Conservation (phyloP, 2,329 filamentous ascomycete species). For the Stemphylium lycopersici region DNA sequence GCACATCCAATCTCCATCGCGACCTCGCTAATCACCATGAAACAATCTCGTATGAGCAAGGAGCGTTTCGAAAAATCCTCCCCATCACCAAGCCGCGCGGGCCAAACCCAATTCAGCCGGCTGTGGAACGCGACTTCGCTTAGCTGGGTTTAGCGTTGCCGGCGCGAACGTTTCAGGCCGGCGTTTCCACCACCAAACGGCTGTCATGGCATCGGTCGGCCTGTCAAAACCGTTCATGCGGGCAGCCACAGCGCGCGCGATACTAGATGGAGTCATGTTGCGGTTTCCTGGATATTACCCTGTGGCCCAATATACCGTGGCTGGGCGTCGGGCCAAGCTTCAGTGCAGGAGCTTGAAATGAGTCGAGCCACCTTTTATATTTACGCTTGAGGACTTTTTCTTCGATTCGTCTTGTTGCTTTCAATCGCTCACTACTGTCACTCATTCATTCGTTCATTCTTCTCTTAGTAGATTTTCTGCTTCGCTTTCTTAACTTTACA, state of each 20-base stretch:
- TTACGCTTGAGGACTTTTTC: background rate
- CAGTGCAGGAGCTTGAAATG: slow-evolving; percentile 7
- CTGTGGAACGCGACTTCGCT: background rate
- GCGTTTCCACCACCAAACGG: slow-evolving; percentile 19
- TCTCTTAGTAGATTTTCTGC: slow-evolving; percentile 13
- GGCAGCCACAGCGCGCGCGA: slow-evolving; percentile 18
- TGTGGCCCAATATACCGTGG: background rate
- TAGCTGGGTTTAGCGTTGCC: slow-evolving; percentile 11
- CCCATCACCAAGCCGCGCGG: slow-evolving; percentile 13
- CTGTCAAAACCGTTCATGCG: slow-evolving; percentile 15
- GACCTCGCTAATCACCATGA: slow-evolving; percentile 15
- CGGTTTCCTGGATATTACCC: slow-evolving; percentile 5
- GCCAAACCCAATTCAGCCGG: slow-evolving; percentile 6
- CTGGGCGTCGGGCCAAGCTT: slow-evolving; percentile 2
- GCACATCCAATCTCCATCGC: slow-evolving; percentile 18
- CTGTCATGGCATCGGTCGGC: slow-evolving; percentile 12
- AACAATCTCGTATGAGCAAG: slow-evolving; percentile 25
- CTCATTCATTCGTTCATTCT: slow-evolving; percentile 20
- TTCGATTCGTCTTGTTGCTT: slow-evolving; percentile 11
- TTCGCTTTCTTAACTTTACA: slow-evolving; percentile 14
- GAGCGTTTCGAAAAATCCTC: slow-evolving; percentile 20
- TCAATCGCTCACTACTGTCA: slow-evolving; percentile 23
- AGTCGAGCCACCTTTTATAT: slow-evolving; percentile 14
- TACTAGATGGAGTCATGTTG: slow-evolving; percentile 18
- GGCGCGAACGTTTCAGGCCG: slow-evolving; percentile 26